Base-by-base conservation (phyloP, 306 rosid genomes). In the Myrica gale region DNA sequence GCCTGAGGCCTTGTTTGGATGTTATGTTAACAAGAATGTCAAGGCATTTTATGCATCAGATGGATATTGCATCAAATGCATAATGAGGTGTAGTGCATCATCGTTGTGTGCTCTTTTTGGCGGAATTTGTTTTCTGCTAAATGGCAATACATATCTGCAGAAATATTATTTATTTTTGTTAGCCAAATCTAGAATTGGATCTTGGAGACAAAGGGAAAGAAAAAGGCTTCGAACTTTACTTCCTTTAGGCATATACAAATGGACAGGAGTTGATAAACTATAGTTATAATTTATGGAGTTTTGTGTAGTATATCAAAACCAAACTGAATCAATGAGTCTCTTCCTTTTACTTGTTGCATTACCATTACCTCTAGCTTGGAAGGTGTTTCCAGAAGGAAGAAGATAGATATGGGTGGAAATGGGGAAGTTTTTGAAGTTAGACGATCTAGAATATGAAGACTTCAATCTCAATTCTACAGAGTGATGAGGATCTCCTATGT, bases 1-100 rank as follows among this genome's bases (percentile, higher is more conserved):
- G 41, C 43, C 53, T n/a, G 44, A 72, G 68, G 72, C 52, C 78
- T 52, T 85, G 82, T 80, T 77, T 79, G 83, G 77, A 72, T 80
- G 68, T 65, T 45, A 16, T 39, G 37, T 63, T 53, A 53, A 68
- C 9, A 68, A n/a, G 44, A 41, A 75, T 67, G 57, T 57, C 74
- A 70, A 23, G 19, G 32, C 51, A 50, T 67, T 43, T 65, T 74
- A 37, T 81, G 60, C 80, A 53, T 76, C 10, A 8, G 21, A 6
- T 65, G 71, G 74, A 74, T 69, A 32, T 57, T 21, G 32, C 37
- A 32, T 32, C 37, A 32, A 32, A 32, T 32, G 37, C 37, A 60
- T 15, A 43, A 17, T 65, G 60, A 4, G 53, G 60, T 17, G 37
- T 57, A 16, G 23, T 65, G 45, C 15, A 39, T 77, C 74, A 21